Base-by-base conservation (phyloP, 2,329 filamentous ascomycete genomes). In the Cercospora janseana region DNA sequence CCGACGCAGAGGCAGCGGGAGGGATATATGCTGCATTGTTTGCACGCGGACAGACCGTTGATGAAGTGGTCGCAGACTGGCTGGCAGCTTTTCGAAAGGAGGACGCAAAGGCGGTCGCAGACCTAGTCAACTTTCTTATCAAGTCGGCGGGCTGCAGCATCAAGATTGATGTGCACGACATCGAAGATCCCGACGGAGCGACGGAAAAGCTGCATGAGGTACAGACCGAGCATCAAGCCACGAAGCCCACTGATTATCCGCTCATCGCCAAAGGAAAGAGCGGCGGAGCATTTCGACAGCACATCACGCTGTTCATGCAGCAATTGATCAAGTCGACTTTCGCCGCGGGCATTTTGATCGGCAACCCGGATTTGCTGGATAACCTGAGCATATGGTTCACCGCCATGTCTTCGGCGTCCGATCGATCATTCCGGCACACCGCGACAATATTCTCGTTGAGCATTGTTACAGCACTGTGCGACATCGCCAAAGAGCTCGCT, bases 381-480 rank as follows among this genome's bases (percentile, higher is more conserved):
- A 95, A 95, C 64, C 80, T 97, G 40, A 83, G 90, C 60, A 79
- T 88, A 51, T 98, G 93, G 93, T 78, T 96, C 53, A 85, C 85
- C 29, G 87, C 88, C 52, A 88, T 98, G 86, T 93, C 92, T 2
- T 93, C 89, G 3, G 91, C 90, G 0, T 79, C 83, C 3, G 84
- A 92, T 55, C 83, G 93, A 48, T 90, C 93, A 1, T 96, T 98
- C 70, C 82, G 93, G 57, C 93, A 98, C 70, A 98, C 93, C 0
- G 87, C 91, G 1, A 95, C 92, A 1, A 85, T 93, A 0, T 85
- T 92, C 18, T 85, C 88, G 1, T 74, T 97, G 26, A 80, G 88
- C 12, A 85, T 95, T 57, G 85, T 88, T 49, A 88, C 82, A 26
- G 82, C 87, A 0, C 75, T 97, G 20, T 91, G 89, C 56, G 77